Conservation (phyloP, 2,329 filamentous ascomycete genomes). For the Pyricularia pennisetigena region DNA sequence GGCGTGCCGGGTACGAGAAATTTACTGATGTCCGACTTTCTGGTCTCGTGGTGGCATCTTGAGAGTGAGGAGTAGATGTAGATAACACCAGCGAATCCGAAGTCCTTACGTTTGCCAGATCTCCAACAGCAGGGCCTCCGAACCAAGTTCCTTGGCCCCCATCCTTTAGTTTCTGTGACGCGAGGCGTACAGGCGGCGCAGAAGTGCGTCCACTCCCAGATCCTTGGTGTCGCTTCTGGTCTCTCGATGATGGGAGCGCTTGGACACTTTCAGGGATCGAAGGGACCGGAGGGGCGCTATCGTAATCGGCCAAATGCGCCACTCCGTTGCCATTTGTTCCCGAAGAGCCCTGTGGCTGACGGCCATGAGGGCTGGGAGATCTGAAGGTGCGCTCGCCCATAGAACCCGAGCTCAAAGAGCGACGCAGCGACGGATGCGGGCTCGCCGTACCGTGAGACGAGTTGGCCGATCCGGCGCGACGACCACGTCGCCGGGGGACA, state of each 20-base stretch:
- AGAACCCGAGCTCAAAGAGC: slow-evolving; percentile 56
- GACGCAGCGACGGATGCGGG: not conserved
- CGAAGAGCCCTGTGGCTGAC: slow-evolving; percentile 17
- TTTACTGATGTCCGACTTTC: slow-evolving; percentile 44
- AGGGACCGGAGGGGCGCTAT: not conserved
- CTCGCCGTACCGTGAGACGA: slow-evolving; percentile 46
- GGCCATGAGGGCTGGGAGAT: slow-evolving; percentile 55
- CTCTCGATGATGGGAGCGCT: slow-evolving; percentile 1
- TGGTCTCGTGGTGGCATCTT: slow-evolving; percentile 28
- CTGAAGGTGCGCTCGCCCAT: slow-evolving; percentile 88
- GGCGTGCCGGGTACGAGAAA: slow-evolving; percentile 45
- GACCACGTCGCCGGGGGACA: slow-evolving; percentile 76
- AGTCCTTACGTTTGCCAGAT: slow-evolving; percentile 32
- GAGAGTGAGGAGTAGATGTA: slow-evolving; percentile 12
- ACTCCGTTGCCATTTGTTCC: slow-evolving; percentile 11
- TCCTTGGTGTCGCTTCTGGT: slow-evolving; percentile 14
- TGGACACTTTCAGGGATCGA: slow-evolving; percentile 1
- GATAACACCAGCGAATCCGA: slow-evolving; percentile 29
- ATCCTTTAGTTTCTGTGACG: slow-evolving; percentile 38
- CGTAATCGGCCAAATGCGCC: slow-evolving; percentile 48
- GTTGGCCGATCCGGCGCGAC: slow-evolving; percentile 56
- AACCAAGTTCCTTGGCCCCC: slow-evolving; percentile 38
- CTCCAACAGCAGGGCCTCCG: slow-evolving; percentile 30
- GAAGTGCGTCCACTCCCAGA: slow-evolving; percentile 27
- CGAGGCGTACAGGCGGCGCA: slow-evolving; percentile 36